A percentile compares a stretch with the other conserved stretches of the same genome.
Conservation (phyloP, 1,139 yeast genomes). For the Pichia sp. region DNA sequence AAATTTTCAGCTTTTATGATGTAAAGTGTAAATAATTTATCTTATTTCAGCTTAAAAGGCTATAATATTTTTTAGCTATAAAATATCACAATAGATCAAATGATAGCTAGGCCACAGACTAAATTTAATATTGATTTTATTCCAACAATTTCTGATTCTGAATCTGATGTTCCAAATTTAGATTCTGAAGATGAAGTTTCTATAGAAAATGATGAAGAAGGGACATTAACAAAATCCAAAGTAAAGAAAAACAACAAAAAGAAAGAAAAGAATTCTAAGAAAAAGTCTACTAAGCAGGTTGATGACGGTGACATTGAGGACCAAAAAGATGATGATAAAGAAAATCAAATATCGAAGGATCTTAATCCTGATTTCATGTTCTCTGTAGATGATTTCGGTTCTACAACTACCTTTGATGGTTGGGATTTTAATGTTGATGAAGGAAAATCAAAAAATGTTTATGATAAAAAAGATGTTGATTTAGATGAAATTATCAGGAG, state of each 20-base stretch:
- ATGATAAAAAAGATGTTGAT: constrained; percentile 60
- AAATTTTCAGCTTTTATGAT: too few relatives aligned
- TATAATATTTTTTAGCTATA: too few relatives aligned
- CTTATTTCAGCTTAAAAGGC: too few relatives aligned
- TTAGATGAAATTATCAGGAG: constrained; percentile 78
- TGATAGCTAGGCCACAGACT: neutral
- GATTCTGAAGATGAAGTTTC: constrained; percentile 36
- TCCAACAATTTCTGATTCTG: constrained; percentile 71
- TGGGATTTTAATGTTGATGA: constrained; percentile 64
- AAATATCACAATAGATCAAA: too few relatives aligned
- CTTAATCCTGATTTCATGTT: constrained; percentile 70
- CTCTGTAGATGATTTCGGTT: constrained; percentile 52
- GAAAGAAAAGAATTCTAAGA: neutral
- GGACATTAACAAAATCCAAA: constrained; percentile 13
- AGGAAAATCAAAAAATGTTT: constrained; percentile 28
- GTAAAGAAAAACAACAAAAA: neutral
- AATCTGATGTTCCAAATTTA: constrained; percentile 50
- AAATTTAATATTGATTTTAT: constrained; percentile 37
- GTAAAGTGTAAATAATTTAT: too few relatives aligned
- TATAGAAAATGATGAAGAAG: constrained; percentile 17
- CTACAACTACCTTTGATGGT: constrained; percentile 56
- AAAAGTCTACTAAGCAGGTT: neutral
- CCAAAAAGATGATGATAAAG: constrained; percentile 35
- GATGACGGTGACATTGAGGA: constrained; percentile 32
- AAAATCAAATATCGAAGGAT: constrained; percentile 31